Base-by-base conservation (phyloP, 805 yeast genomes). In the Pichia gijzeniarum region DNA sequence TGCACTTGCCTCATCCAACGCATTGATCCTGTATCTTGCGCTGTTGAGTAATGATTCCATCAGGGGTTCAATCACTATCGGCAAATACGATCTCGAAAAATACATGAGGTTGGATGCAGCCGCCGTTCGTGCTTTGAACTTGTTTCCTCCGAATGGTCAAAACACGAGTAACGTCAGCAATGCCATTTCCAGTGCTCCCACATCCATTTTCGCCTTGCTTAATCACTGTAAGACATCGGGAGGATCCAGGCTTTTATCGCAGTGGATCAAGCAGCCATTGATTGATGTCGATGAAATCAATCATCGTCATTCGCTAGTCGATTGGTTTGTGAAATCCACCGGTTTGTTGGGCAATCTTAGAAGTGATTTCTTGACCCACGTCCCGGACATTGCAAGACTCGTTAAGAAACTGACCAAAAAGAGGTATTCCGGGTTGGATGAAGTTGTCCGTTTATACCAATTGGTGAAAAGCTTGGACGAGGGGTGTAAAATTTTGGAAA, bases 231-330 rank as follows among this genome's bases (percentile, higher is more conserved):
- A 85, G 56, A 83, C 95, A 4, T 73, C 79, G 2, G 88, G 93
- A n/a, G 99, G 99, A 7, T 70, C 91, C 1, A 74, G 98, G 52
- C 65, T 90, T 41, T 72, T 93, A 21, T 81, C 93, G 14, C 96
- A 88, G 58, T 93, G 99, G 99, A 72, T 93, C 49, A 93, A 91
- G 59, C 99, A 93, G 64, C 99, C 99, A 1, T 71, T 93, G 40
- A 81, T 95, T 43, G 79, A 79, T 52, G 58, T 73, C 10, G 58
- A 54, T 0, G 78, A 72, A 41, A 89, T 93, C 34, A 62, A 67
- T 34, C 71, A 79, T 37, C 73, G 99, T 41, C 96, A 86, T 52
- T 62, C 68, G 7, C 67, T 93, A 41, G 95, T 91, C n/a, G 83
- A 79, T 22, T 73, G 76, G 48, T 65, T 93, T 52, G 70, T 85